phyloP scores from a whole-genome alignment of 2,329 filamentous ascomycete species.

The Epichloe coenophiala region DNA sequence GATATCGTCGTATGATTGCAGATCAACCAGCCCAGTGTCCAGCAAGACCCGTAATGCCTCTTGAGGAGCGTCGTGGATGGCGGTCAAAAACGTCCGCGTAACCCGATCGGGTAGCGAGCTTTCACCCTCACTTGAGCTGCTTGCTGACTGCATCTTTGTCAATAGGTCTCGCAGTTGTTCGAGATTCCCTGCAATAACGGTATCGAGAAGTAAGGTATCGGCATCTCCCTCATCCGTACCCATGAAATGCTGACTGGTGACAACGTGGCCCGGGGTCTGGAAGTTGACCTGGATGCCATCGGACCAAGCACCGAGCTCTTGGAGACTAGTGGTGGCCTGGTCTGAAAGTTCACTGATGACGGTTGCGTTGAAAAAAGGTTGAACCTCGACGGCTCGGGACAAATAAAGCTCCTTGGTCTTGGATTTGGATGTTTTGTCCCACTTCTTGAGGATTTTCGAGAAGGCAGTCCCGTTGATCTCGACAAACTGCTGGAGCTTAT shows the following conservation, averaged over 20 bases:
- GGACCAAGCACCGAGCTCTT: constrained; percentile 92
- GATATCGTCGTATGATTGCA: constrained; percentile 93
- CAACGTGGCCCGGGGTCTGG: constrained; percentile 49
- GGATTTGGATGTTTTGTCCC: constrained; percentile 99
- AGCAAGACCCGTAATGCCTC: constrained; percentile 64
- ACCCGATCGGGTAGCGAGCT: constrained; percentile 56
- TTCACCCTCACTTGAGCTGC: constrained; percentile 42
- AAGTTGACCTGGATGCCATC: constrained; percentile 90
- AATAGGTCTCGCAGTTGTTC: constrained; percentile 69
- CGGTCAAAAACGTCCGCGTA: constrained; percentile 80
- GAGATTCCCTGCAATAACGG: constrained; percentile 69
- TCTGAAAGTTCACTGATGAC: constrained; percentile 95
- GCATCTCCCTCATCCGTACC: constrained; percentile 80
- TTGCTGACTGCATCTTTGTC: constrained; percentile 48
- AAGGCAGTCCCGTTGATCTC: constrained; percentile 97
- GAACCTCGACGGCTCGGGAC: constrained; percentile 88
- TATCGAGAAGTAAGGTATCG: constrained; percentile 78
- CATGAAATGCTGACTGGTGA: constrained; percentile 50
- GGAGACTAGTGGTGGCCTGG: constrained; percentile 87
- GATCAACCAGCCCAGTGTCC: constrained; percentile 68
- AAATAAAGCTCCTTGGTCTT: constrained; percentile 97
- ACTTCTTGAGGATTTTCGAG: constrained; percentile 98
- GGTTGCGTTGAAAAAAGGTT: constrained; percentile 95
- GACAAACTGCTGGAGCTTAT: constrained; percentile 97
- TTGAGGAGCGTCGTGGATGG: constrained; percentile 72